phyloP scores from a whole-genome alignment of 352 stramenopile genomes.

The Globisporangium orthogonon region DNA sequence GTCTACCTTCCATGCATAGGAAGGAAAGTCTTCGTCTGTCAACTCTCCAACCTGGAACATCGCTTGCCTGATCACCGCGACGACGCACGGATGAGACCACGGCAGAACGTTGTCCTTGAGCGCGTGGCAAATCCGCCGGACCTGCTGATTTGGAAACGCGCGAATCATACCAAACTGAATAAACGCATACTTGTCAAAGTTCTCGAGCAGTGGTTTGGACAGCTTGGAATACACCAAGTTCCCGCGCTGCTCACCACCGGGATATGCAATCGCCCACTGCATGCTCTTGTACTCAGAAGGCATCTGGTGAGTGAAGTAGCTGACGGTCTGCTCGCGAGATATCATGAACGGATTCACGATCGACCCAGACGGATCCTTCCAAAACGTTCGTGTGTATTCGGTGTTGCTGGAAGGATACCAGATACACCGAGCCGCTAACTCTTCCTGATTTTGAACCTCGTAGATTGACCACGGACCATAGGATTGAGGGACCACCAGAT shows the following conservation, averaged over 20 bases:
- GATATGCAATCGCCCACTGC: conserved; percentile 44
- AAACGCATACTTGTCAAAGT: conserved; percentile 21
- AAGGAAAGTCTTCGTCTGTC: conserved; percentile 17
- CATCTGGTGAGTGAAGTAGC: conserved; percentile 29
- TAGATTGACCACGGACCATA: conserved; percentile 17
- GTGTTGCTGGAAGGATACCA: conserved; percentile 24
- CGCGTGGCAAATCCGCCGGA: conserved; percentile 34
- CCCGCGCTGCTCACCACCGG: conserved; percentile 23
- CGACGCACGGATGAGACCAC: conserved; percentile 31
- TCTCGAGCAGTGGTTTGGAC: conserved; percentile 7
- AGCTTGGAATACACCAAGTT: conserved; percentile 42
- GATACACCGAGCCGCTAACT: conserved; percentile 22
- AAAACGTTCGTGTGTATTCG: conserved; percentile 19
- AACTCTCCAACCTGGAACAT: conserved; percentile 43
- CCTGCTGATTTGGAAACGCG: conserved; percentile 41
- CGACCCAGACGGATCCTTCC: conserved; percentile 15
- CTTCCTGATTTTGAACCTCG: conserved; percentile 8
- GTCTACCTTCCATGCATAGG: conserved; percentile 33
- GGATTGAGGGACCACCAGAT: background rate
- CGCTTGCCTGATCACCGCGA: conserved; percentile 31
- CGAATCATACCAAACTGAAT: conserved; percentile 32
- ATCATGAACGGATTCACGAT: conserved; percentile 38
- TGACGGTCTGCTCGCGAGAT: conserved; percentile 11
- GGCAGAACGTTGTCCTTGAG: conserved; percentile 33
- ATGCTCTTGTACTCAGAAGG: conserved; percentile 11